Evolutionary conservation across 352 stramenopile genomes (phyloP).

Genomic region (Globisporangium paroecandrum): DNA sequence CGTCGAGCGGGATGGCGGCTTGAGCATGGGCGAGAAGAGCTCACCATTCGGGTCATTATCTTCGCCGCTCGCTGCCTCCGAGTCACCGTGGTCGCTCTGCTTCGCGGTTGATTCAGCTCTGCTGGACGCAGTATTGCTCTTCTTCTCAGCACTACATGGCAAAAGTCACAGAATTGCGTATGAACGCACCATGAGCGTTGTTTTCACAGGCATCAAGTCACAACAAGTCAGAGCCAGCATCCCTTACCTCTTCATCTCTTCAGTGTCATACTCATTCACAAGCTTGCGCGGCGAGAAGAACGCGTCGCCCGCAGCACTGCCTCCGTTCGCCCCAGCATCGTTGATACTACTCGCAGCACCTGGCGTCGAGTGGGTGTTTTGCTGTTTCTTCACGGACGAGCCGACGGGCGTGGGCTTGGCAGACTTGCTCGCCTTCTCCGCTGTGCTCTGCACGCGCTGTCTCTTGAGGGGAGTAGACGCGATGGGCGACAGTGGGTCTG

Average conservation of each 20-base stretch:
- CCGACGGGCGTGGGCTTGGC: constrained; percentile 29
- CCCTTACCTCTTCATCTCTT: constrained; percentile 15
- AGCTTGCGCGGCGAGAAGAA: constrained; percentile 70
- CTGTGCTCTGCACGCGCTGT: constrained; percentile 38
- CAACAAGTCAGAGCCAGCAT: background rate
- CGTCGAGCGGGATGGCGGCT: constrained; percentile 30
- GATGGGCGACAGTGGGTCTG: constrained; percentile 76
- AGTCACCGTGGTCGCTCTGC: constrained; percentile 8
- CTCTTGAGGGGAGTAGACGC: constrained; percentile 83
- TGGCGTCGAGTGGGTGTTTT: background rate
- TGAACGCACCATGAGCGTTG: too few species aligned
- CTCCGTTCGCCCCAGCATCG: constrained; percentile 23
- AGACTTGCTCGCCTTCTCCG: constrained; percentile 47
- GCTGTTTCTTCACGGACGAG: constrained; percentile 22
- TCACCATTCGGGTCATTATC: constrained; percentile 37
- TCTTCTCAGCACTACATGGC: constrained; percentile 12
- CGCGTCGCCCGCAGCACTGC: background rate
- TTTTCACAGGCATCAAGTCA: background rate
- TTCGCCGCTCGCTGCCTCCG: constrained; percentile 14
- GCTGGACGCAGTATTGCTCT: background rate
- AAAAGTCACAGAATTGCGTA: background rate
- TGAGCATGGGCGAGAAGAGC: constrained; percentile 76
- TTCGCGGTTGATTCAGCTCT: background rate
- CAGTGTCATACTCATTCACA: constrained; percentile 47
- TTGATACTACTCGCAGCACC: background rate